phyloP scores from a whole-genome alignment of 1,284 basidiomycete genomes.

The Ceratobasidium sp. region DNA sequence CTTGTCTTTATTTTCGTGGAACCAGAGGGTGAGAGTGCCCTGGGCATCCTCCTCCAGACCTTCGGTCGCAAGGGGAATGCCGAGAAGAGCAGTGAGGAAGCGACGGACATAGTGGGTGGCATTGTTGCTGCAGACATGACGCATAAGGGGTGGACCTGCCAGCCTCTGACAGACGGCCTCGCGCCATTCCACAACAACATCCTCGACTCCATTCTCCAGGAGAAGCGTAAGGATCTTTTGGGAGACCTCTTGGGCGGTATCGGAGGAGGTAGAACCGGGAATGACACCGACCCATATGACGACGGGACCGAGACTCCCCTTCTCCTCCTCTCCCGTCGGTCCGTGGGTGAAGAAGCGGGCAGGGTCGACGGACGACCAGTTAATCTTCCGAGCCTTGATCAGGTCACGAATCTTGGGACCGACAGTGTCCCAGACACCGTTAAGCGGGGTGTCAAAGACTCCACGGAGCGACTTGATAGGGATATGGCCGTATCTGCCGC shows the following conservation, averaged over 20 bases:
- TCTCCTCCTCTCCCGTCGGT: slow-evolving; percentile 45
- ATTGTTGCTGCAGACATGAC: slow-evolving; percentile 18
- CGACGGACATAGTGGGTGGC: slow-evolving; percentile 29
- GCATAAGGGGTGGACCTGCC: slow-evolving; percentile 39
- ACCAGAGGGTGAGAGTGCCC: slow-evolving; percentile 44
- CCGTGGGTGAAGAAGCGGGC: slow-evolving; percentile 51
- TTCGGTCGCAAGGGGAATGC: slow-evolving; percentile 40
- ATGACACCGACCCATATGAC: slow-evolving; percentile 50
- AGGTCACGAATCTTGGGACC: slow-evolving; percentile 48
- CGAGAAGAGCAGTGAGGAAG: slow-evolving; percentile 37
- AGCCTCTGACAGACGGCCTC: slow-evolving; percentile 1
- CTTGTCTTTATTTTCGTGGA: slow-evolving; percentile 42
- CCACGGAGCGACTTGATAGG: slow-evolving; percentile 57
- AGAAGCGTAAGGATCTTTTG: slow-evolving; percentile 50
- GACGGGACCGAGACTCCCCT: slow-evolving; percentile 49
- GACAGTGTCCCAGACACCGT: slow-evolving; percentile 51
- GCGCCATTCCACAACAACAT: slow-evolving; percentile 51
- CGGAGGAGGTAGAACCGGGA: slow-evolving; percentile 50
- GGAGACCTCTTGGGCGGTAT: slow-evolving; percentile 50
- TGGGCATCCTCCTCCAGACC: slow-evolving; percentile 36
- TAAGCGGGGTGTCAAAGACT: slow-evolving; percentile 55
- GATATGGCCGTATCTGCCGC: slow-evolving; percentile 47
- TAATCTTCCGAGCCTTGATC: slow-evolving; percentile 47
- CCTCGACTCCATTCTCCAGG: slow-evolving; percentile 35
- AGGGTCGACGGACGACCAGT: slow-evolving; percentile 52